Evolutionary conservation across 305 asterid genomes (phyloP).

Genomic region (Salvia sclarea): DNA sequence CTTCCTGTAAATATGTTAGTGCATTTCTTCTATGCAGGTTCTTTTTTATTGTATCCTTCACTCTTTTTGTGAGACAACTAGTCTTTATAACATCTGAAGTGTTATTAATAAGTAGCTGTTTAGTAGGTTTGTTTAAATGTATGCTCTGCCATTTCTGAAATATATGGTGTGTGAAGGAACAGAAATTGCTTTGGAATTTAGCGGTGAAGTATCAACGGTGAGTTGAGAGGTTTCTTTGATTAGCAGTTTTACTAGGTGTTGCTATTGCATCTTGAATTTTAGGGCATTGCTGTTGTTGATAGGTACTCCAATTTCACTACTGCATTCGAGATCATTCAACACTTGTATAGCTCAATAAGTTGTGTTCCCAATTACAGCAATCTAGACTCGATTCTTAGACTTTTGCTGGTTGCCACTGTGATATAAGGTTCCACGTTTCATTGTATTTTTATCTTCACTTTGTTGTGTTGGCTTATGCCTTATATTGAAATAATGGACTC

Average conservation of each 20-base stretch:
- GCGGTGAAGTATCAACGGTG: not conserved
- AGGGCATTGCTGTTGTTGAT: not conserved
- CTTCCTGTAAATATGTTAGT: conserved; percentile 20
- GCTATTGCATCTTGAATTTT: not conserved
- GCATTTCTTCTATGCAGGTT: conserved; percentile 6
- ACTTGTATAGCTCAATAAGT: not conserved
- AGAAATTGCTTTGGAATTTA: conserved; percentile 3
- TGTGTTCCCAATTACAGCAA: not conserved
- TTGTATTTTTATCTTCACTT: not conserved
- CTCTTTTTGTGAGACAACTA: not conserved
- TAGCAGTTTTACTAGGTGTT: conserved; percentile 5
- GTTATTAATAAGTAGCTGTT: conserved; percentile 22
- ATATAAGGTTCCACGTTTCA: not conserved
- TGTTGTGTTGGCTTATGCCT: conserved; percentile 5
- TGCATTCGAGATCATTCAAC: not conserved
- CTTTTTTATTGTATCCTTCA: not conserved
- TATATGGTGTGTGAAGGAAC: conserved; percentile 4
- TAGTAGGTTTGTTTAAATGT: not conserved
- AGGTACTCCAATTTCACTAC: not conserved
- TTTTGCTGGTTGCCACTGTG: not conserved
- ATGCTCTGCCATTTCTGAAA: not conserved
- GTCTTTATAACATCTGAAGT: conserved; percentile 2
- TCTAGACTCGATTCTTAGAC: not conserved
- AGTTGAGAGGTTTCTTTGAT: not conserved
- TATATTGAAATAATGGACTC: not conserved